These are phyloP conservation scores for Puya raimondii DNA, from an alignment of 176 grass and related monocot genomes.

Conservation along the genomic window DNA sequence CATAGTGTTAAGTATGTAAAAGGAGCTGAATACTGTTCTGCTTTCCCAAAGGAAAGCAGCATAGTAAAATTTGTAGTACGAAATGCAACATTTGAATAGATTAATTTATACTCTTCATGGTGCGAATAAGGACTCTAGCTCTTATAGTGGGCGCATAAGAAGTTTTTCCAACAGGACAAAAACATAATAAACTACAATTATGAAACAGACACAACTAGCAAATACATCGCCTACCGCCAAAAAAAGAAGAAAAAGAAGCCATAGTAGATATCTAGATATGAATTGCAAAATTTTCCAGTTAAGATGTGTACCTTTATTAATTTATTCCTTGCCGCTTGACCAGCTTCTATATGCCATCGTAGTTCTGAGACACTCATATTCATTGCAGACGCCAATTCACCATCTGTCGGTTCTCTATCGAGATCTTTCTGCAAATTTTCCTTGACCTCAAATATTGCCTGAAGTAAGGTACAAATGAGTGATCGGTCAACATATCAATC, in stretches of 20 bases:
- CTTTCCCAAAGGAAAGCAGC: too few species aligned
- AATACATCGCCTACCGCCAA: neutral
- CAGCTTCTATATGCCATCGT: slow-evolving; percentile 32
- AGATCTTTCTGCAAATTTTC: slow-evolving; percentile 40
- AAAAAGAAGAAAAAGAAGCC: neutral
- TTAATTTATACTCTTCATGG: too few species aligned
- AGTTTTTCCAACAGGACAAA: neutral
- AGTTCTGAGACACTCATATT: slow-evolving; percentile 39
- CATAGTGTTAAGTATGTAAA: too few species aligned
- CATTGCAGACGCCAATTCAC: slow-evolving; percentile 40
- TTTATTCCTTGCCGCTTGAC: slow-evolving; percentile 62
- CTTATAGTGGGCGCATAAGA: too few species aligned
- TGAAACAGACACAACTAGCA: neutral
- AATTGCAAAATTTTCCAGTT: neutral
- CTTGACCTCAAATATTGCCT: slow-evolving; percentile 13
- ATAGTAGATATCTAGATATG: neutral
- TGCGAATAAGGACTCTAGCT: too few species aligned
- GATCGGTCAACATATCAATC: neutral
- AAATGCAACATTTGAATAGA: too few species aligned
- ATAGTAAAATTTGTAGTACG: too few species aligned
- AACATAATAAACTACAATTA: neutral
- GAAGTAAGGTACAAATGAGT: neutral
- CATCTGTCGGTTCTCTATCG: slow-evolving; percentile 43
- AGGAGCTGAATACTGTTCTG: too few species aligned
- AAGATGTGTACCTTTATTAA: slow-evolving; percentile 48